phyloP scores from a whole-genome alignment of 805 yeast species.

The Cyberlindnera bimundalis region DNA sequence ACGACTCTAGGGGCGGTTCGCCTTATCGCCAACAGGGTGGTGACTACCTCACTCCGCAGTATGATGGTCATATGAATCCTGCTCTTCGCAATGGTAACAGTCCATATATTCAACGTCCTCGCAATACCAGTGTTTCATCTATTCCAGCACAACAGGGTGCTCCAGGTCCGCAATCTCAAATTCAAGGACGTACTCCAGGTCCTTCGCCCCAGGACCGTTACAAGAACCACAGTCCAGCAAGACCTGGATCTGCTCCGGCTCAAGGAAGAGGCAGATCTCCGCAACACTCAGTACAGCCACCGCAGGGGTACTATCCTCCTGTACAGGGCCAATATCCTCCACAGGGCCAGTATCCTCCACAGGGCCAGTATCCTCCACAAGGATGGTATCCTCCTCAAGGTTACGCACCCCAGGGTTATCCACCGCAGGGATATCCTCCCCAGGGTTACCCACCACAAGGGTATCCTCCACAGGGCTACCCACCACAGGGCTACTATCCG shows the following conservation, averaged over 20 bases:
- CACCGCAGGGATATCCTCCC: constrained; percentile 28
- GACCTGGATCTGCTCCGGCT: constrained; percentile 9
- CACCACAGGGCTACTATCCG: constrained; percentile 12
- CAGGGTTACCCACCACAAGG: constrained; percentile 25
- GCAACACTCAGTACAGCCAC: constrained; percentile 3
- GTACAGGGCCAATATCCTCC: constrained; percentile 14
- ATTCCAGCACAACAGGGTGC: constrained; percentile 8
- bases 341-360: constrained; percentile 24
- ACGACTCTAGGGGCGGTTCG: constrained; percentile 16
- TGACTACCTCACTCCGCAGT: constrained; percentile 2
- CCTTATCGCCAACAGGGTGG: constrained; percentile 14
- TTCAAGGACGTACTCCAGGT: not conserved
- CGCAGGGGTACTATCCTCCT: constrained; percentile 10
- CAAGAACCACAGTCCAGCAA: constrained; percentile 8
- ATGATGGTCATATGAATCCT: constrained; percentile 1
- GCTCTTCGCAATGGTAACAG: not conserved
- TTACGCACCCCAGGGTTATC: constrained; percentile 21
- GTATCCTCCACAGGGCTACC: constrained; percentile 18
- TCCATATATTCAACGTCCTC: too few species aligned
- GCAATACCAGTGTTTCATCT: constrained; percentile 11
- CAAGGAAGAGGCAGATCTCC: constrained; percentile 16
- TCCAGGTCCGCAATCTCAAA: constrained; percentile 2
- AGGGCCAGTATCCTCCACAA: constrained; percentile 18
- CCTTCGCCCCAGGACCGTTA: not conserved
- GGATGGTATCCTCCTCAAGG: constrained; percentile 22